Conservation (phyloP, 2,329 filamentous ascomycete species). For the Chrysosphaeria jannelii region DNA sequence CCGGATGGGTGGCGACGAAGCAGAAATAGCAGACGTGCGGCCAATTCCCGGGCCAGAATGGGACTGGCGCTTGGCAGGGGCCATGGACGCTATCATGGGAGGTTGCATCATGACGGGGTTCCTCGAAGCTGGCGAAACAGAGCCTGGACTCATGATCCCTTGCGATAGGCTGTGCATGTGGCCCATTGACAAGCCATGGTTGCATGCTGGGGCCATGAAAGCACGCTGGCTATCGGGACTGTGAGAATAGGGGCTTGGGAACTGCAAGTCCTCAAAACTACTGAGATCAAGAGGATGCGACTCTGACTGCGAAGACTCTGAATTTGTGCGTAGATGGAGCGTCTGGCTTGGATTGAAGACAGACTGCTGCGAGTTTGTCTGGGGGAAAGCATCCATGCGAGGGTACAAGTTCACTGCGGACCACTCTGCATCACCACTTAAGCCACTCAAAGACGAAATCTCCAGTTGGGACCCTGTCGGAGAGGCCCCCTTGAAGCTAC, state of each 20-base stretch:
- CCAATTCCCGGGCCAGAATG: slow-evolving; percentile 27
- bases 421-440: slow-evolving; percentile 39
- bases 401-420: slow-evolving; percentile 47
- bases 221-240: slow-evolving; percentile 41
- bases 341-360: slow-evolving; percentile 87
- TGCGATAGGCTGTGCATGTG: slow-evolving; percentile 12
- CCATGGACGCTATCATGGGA: slow-evolving; percentile 1
- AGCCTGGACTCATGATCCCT: slow-evolving; percentile 33
- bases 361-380: slow-evolving; percentile 21
- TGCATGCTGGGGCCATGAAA: too few species aligned
- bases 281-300: slow-evolving; percentile 33
- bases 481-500: slow-evolving; percentile 27
- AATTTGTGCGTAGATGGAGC: slow-evolving; percentile 61
- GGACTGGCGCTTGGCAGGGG: slow-evolving; percentile 18
- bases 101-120: too few species aligned
- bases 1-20: slow-evolving; percentile 26
- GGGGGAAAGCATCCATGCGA: slow-evolving; percentile 35
- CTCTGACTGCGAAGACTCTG: slow-evolving; percentile 56
- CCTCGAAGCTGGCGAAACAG: slow-evolving; percentile 11
- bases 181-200: slow-evolving; percentile 13
- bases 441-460: slow-evolving; percentile 54
- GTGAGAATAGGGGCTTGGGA: slow-evolving; percentile 33
- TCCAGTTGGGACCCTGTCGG: slow-evolving; percentile 60
- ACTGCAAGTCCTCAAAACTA: slow-evolving; percentile 55
- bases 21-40: slow-evolving; percentile 6